Base-by-base conservation (phyloP, 306 rosid species). In the Ammopiptanthus mongolicus region DNA sequence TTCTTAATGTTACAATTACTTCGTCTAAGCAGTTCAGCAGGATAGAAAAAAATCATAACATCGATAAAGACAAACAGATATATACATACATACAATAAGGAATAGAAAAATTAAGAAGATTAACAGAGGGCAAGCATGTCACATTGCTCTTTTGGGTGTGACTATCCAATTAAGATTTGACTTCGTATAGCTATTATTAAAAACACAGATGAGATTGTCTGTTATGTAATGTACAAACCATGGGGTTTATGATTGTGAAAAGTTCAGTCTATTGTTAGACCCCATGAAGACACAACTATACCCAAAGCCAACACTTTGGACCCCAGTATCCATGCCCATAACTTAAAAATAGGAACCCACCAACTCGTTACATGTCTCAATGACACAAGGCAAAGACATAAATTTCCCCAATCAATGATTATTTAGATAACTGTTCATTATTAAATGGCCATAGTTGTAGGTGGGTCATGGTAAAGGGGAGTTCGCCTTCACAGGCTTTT, bases 321-420 rank as follows among this genome's bases (percentile, higher is more conserved):
- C 15, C 81, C 82, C 34, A 58, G 18, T 2, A 31, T 8, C 47
- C 37, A 3, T 14, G 42, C 10, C 52, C 75, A 69, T 48, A 23
- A 19, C 66, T 59, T 74, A 10, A 50, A 50, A 64, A 51, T 48
- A 44, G 31, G 84, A 74, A 22, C 78, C 69, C 65, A 42, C 6
- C 0, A 21, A 19, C 74, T 70, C 66, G 82, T 85, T 77, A 31
- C 44, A 44, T 84, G 91, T 82, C 83, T 47, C 71, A 23, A 60
- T 23, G 56, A 15, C 84, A 69, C 65, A 56, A 59, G 85, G 81
- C 87, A 85, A 41, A 22, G 88, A 84, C 85, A 84, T 83, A 76
- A 83, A 87, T 86, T 81, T 78, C 74, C 73, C 51, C 69, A 19
- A 73, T 71, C 79, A 61, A 73, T 81, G 10, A 81, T 73, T 55